Evolutionary conservation across 2,329 filamentous ascomycete genomes (phyloP), one percentile per base, ranked within the genome.

Genomic region (Trichoderma atroviride): DNA sequence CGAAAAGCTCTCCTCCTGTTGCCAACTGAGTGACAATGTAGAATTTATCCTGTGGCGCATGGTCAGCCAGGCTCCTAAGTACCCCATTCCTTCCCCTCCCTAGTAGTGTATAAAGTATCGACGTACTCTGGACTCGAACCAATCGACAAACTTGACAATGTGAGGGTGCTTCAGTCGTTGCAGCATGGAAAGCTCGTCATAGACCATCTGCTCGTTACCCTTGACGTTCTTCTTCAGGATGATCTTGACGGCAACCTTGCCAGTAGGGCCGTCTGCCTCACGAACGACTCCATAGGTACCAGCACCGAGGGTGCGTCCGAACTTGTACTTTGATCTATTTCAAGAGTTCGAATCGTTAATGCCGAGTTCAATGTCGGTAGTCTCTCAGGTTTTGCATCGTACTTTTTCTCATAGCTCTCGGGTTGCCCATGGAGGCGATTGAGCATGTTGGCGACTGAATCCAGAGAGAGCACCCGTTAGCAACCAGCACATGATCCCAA

Each of bases 181-280:
- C 73, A 99, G 87, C 89, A 99, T 94, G 74, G 94, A 88, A 76
- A 99, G 86, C 84, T 99, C 96, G 80, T 99, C 96, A 80, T 97
- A 96, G 52, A 99, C 96, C 96, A 99, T 99, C 80, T 91, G 89
- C 85, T 99, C 96, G 76, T 98, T 98, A 73, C 94, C 95, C 80
- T 94, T 96, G 79, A 99, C 95, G 82, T 97, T 98, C 85, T 97
- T 97, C 88, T 99, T 99, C 77, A 98, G 85, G 81, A 99, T 99
- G 80, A 99, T 98, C 87, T 99, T 99, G 81, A 99, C 88, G 52
- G 96, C 96, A 71, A 97, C 94, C 85, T 97, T 88, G 79, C 93
- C 93, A 24, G 87, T 86, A 53, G 91, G 89, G 74, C 92, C 88
- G 71, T 97, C 94, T 71, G 96, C 96, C 83, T 99, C 96, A 76